These are phyloP conservation scores for Annona squamosa DNA, from an alignment of 164 flowering plant genomes.

Conservation along the genomic window DNA sequence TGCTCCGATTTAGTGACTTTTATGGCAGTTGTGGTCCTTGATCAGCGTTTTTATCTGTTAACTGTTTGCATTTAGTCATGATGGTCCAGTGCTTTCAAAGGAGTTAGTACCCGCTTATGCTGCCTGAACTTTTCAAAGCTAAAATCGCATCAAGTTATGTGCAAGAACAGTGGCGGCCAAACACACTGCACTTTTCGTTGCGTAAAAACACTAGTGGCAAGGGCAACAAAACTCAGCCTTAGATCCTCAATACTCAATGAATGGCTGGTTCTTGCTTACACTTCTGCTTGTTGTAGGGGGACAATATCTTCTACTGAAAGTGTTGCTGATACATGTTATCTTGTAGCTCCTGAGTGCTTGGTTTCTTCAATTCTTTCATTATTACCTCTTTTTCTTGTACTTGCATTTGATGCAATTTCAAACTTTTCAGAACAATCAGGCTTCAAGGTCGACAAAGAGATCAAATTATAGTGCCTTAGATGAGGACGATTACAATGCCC, in stretches of 20 bases:
- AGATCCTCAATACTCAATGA: not conserved
- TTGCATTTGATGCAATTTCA: too few species aligned
- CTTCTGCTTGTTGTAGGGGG: not conserved
- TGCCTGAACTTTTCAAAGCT: too few species aligned
- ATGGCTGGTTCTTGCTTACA: not conserved
- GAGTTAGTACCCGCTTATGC: too few species aligned
- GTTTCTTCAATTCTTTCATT: not conserved
- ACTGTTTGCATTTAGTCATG: not conserved
- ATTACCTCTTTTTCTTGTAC: not conserved
- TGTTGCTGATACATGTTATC: not conserved
- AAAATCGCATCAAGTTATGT: too few species aligned
- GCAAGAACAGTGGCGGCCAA: too few species aligned
- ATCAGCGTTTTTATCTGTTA: not conserved
- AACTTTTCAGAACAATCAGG: constrained; percentile 38
- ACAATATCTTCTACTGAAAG: not conserved
- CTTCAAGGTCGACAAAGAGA: constrained; percentile 20
- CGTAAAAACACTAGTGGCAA: too few species aligned
- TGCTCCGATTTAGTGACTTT: not conserved
- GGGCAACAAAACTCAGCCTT: not conserved
- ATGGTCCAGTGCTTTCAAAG: too few species aligned
- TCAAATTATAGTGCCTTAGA: constrained; percentile 20
- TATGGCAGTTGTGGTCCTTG: not conserved
- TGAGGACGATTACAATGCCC: constrained; percentile 24
- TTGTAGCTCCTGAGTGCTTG: not conserved
- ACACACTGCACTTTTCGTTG: too few species aligned